These are phyloP conservation scores for Fusarium nanum DNA, from an alignment of 2,329 filamentous ascomycete species.

Conservation along the genomic window DNA sequence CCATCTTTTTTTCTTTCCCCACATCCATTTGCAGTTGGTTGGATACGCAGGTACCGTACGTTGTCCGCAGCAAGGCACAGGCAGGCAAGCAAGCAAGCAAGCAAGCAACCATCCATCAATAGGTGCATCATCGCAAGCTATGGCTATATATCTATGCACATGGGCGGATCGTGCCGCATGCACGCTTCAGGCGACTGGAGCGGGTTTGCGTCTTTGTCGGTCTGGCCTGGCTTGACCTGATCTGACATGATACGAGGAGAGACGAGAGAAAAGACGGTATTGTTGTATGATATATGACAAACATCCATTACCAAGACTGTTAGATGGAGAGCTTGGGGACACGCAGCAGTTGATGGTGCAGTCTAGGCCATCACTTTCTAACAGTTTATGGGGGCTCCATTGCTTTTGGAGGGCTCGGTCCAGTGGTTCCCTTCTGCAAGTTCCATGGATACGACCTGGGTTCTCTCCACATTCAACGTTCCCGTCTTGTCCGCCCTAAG, in stretches of 20 bases:
- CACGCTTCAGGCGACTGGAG: slow-evolving; percentile 33
- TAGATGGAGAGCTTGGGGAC: slow-evolving; percentile 10
- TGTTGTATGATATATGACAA: slow-evolving; percentile 1
- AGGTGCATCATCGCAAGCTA: background rate
- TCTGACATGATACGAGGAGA: background rate
- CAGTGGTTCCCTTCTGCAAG: background rate
- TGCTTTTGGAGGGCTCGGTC: slow-evolving; percentile 14
- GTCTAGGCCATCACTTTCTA: background rate
- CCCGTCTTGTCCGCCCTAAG: slow-evolving; percentile 4
- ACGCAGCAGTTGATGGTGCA: slow-evolving; percentile 1
- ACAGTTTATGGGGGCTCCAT: background rate
- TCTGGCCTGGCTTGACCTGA: background rate
- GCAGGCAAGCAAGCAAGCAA: slow-evolving; percentile 2
- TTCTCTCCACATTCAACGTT: slow-evolving; percentile 3
- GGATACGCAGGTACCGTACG: slow-evolving; percentile 28
- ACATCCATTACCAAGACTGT: background rate
- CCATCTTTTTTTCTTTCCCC: slow-evolving; percentile 8
- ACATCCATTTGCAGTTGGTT: slow-evolving; percentile 3
- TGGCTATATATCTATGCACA: slow-evolving; percentile 15
- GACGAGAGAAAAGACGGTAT: background rate
- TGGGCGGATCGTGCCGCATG: slow-evolving; percentile 29
- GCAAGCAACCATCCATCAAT: background rate
- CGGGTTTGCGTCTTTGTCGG: background rate
- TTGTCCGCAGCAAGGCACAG: slow-evolving; percentile 22
- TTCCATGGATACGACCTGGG: background rate